Percentiles rank a stretch among this genome's conserved stretches.
Conservation (phyloP, 768 basidiomycete species). For the Mycena latifolia region DNA sequence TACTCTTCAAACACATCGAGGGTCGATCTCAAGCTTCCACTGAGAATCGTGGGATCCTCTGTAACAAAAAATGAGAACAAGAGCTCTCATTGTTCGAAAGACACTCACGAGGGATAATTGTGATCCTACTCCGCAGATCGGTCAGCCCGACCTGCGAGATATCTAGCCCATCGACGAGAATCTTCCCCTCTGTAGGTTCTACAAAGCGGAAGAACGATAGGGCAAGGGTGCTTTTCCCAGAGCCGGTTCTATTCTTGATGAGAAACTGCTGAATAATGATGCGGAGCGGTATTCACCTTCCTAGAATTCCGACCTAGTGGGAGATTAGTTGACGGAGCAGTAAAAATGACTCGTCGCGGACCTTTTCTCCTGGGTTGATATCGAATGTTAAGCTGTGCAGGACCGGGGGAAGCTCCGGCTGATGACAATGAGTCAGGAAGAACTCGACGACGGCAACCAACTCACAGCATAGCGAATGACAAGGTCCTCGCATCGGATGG, state of each 20-base stretch:
- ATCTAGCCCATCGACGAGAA: constrained; percentile 73
- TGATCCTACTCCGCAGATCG: constrained; percentile 75
- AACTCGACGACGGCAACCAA: constrained; percentile 17
- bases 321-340: constrained; percentile 1
- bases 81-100: not conserved
- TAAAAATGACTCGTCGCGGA: constrained; percentile 41
- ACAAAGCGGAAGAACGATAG: constrained; percentile 90
- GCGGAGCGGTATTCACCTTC: constrained; percentile 42
- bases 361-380: constrained; percentile 82
- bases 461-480: constrained; percentile 84
- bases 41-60: constrained; percentile 93
- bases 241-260: constrained; percentile 61
- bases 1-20: constrained; percentile 92
- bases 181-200: constrained; percentile 74
- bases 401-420: constrained; percentile 91
- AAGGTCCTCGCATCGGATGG: constrained; percentile 79
- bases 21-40: constrained; percentile 83
- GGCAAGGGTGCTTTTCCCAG: constrained; percentile 86
- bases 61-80: constrained; percentile 16
- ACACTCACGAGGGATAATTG: constrained; percentile 78
- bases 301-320: constrained; percentile 74
- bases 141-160: constrained; percentile 76
- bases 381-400: constrained; percentile 84
- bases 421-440: not conserved
- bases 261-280: not conserved